phyloP scores from a whole-genome alignment of 257 asterid species.

The Nicotiana benthamiana region DNA sequence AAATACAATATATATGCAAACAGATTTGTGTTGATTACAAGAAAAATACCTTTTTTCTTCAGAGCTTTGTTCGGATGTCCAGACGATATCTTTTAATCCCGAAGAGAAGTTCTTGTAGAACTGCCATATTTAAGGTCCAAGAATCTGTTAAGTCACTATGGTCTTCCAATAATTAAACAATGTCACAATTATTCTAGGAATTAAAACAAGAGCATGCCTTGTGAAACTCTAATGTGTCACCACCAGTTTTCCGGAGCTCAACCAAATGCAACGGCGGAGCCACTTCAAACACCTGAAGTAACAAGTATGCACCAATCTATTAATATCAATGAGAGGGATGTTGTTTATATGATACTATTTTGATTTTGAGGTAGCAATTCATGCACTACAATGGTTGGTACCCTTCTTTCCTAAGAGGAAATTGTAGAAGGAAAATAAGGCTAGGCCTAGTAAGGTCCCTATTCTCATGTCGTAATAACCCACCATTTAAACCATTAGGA shows the following conservation, averaged over 20 bases:
- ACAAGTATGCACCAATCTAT: conserved; percentile 5
- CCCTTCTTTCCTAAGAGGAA: background rate
- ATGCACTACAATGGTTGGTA: background rate
- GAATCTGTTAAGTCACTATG: background rate
- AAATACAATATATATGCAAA: background rate
- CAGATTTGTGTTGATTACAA: background rate
- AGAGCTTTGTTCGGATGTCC: conserved; percentile 42
- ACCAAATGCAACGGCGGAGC: conserved; percentile 82
- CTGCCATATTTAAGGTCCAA: conserved; percentile 23
- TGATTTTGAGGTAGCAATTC: background rate
- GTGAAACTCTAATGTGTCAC: conserved; percentile 81
- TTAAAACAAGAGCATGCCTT: conserved; percentile 37
- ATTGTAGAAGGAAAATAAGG: background rate
- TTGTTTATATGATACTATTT: background rate
- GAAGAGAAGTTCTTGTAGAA: conserved; percentile 65
- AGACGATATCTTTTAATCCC: conserved; percentile 63
- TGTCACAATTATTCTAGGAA: background rate
- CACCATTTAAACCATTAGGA: background rate
- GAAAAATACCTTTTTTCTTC: conserved; percentile 30
- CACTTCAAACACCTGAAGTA: conserved; percentile 67
- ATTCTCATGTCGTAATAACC: background rate
- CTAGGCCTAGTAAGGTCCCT: background rate
- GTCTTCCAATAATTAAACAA: background rate
- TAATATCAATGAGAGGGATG: background rate
- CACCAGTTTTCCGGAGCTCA: conserved; percentile 74